These are phyloP conservation scores for Aegilops bicornis DNA, from an alignment of 176 grass and related monocot genomes.

Conservation along the genomic window DNA sequence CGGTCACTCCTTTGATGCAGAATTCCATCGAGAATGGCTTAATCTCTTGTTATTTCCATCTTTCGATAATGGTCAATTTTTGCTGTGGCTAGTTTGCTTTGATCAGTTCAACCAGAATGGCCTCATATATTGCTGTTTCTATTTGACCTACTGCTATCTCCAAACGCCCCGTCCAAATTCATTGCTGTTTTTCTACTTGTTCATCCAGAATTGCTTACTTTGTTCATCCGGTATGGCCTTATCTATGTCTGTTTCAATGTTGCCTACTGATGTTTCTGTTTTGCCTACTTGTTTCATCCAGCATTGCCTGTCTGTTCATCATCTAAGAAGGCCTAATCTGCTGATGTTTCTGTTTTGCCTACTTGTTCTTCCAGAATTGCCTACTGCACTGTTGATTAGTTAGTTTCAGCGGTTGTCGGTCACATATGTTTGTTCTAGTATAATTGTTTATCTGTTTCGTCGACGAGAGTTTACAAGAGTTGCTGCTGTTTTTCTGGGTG, in stretches of 20 bases:
- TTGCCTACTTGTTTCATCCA: not conserved
- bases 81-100: not conserved
- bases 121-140: not conserved
- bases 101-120: not conserved
- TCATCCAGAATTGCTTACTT: not conserved
- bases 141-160: not conserved
- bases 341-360: not conserved
- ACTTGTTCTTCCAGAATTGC: not conserved
- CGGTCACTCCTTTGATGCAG: not conserved
- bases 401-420: not conserved
- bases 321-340: not conserved
- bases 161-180: not conserved
- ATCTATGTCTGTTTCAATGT: not conserved
- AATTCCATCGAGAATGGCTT: not conserved
- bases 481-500: not conserved
- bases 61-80: not conserved
- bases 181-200: not conserved
- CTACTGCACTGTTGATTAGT: not conserved
- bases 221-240: not conserved
- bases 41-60: conserved; percentile 1
- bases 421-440: not conserved
- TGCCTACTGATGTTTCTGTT: not conserved
- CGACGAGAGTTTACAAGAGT: not conserved
- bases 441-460: not conserved
- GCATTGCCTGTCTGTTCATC: not conserved